Base-by-base conservation (phyloP, 306 rosid genomes). In the Delonix regia region DNA sequence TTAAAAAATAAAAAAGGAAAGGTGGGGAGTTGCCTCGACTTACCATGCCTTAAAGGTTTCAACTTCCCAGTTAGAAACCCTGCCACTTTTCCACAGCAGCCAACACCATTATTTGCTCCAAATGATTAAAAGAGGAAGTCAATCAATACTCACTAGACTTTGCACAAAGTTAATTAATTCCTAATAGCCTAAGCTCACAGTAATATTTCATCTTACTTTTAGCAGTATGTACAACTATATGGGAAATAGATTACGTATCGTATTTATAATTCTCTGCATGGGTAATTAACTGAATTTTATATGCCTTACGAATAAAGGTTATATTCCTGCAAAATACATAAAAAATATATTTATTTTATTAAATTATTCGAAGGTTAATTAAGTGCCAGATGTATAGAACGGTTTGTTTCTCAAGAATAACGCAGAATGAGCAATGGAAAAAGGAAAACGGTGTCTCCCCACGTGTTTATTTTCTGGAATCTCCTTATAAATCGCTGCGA, bases 81-180 rank as follows among this genome's bases (percentile, higher is more conserved):
- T 18, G 25, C 30, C 24, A 79, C 69, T 61, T 57, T 80, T 75
- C 59, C 78, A 36, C 61, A 67, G 86, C 85, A 69, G 87, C 85
- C 68, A 56, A n/a, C 56, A 36, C 41, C 74, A 69, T 63, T 36
- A 72, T 66, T 9, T 55, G 76, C 34, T 24, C 55, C 73, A 30
- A 81, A 83, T 80, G 84, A 86, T 84, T 74, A 64, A 82, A 74
- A 79, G 52, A 18, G 53, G 34, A 74, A 69, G 2, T 65, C 81
- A 79, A 79, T 69, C 74, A 74, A 69, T 78, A 78, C 62, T 70
- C 9, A 3, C 44, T 28, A n/a, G 28, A 77, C 60, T 55, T 53
- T 66, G 42, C 24, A 19, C 16, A 73, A 73, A 16, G 19, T 68
- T 41, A 45, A 30, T 68, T 41, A 45, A 30, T 0, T 53, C 48